Evolutionary conservation across 805 yeast genomes (phyloP), one percentile per base, ranked within the genome.

Genomic region (Kodamaea hsintzibuensis): DNA sequence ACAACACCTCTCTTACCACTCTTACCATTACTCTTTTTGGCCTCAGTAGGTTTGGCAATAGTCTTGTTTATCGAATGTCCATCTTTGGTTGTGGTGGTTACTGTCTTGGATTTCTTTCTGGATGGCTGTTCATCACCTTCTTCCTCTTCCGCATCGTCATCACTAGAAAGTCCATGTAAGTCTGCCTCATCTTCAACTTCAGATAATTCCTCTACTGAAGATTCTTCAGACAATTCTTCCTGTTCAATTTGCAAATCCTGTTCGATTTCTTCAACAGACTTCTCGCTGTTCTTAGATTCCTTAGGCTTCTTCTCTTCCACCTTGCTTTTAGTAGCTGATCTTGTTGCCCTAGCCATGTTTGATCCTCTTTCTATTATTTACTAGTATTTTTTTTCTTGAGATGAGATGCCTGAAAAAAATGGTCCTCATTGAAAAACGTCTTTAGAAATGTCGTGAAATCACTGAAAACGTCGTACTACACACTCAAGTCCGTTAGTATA

Each of bases 1-100:
- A 95, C 75, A 51, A 91, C 90, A 38, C 93, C 91, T 47, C 82
- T 78, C 44, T 61, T 56, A 44, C 64, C 59, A 18, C 56, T 49
- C 16, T 76, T 74, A 6, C 63, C 59, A 27, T 65, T 62, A 7
- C 50, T 35, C 22, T 49, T 53, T 42, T 53, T 53, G 56, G 62
- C 38, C 57, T 55, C 45, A 12, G 47, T 42, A 7, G 33, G 16
- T 19, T 42, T 42, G 7, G 53, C 19, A n/a, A 58, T 43, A 6
- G 58, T 47, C 49, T 56, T 59, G 55, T 63, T 66, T 25, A 66
- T 64, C 10, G 60, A 56, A 52, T 66, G 70, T 2, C 67, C 63
- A 13, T 56, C 50, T n/a, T 50, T 47, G 7, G 57, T 55, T 19
- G 42, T 42, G 48, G 50, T 35, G 8, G 30, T 38, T 13, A 38